Evolutionary conservation across 225 moss, liverwort and hornwort species (phyloP), one percentile per base, ranked within the genome.

Genomic region (Ulota crispa): DNA sequence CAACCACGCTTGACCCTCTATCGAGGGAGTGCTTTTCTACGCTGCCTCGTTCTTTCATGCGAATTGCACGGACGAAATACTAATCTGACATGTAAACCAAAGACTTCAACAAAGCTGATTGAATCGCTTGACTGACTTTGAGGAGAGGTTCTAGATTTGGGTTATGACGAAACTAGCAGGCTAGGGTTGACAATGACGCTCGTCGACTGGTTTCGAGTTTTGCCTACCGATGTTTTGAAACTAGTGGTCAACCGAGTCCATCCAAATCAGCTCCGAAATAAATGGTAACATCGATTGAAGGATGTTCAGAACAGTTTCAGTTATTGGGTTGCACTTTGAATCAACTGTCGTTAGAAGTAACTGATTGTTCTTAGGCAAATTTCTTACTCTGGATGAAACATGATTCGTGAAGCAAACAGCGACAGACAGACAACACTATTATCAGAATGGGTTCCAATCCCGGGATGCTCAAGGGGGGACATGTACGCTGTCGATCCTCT

Each of bases 61-160:
- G 28, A 24, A 61, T 28, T 28, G 14, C 20, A 6, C 7, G 27
- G 72, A 37, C 20, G 1, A 0, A 1, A 8, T 0, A 2, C 24
- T 69, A 9, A 23, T 41, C 26, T 21, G 24, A 18, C 39, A 37
- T 52, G 28, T 28, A 54, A 27, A 14, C n/a, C 20, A 20, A 6
- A 32, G 20, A 12, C 36, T 56, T 81, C 81, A 85, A 85, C 71
- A 77, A 81, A 81, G 75, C 59, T 13, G 13, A 73, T 64, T 64
- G 64, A 34, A 55, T 65, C 2, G 23, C 73, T 21, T 27, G 37
- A 64, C 73, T 73, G 42, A 16, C 32, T 27, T 23, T 1, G 23
- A 26, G 52, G 69, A 62, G 31, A 14, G 24, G 14, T 32, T 42
- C 42, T 1, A 15, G 30, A 42, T 42, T 50, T 14, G 26, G 1